Evolutionary conservation across 2,329 filamentous ascomycete genomes (phyloP).

Genomic region (Canariomyces notabilis): DNA sequence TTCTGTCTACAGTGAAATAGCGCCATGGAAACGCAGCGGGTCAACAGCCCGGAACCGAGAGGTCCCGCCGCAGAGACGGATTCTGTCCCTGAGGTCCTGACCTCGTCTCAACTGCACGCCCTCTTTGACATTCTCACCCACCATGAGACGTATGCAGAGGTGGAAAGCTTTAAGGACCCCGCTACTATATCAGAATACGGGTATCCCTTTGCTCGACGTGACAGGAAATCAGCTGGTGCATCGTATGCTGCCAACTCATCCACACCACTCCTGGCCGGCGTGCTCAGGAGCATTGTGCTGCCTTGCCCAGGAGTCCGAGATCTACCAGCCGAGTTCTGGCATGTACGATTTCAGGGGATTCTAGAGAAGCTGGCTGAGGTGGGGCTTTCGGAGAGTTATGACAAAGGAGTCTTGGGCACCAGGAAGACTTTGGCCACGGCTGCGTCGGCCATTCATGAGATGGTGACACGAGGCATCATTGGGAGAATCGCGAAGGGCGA

Average conservation of each 20-base stretch:
- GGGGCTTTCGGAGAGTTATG: constrained; percentile 74
- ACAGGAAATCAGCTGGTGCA: constrained; percentile 12
- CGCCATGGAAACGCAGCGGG: not conserved
- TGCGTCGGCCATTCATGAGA: constrained; percentile 64
- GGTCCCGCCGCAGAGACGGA: not conserved
- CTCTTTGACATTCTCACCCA: constrained; percentile 58
- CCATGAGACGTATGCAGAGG: constrained; percentile 60
- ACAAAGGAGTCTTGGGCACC: constrained; percentile 69
- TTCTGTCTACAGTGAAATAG: no score
- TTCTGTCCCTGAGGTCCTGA: constrained; percentile 22
- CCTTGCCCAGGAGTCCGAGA: constrained; percentile 61
- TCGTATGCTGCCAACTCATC: constrained; percentile 37
- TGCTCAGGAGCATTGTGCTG: constrained; percentile 61
- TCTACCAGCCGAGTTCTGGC: constrained; percentile 62
- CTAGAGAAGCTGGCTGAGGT: constrained; percentile 59
- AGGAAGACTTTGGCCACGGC: constrained; percentile 72
- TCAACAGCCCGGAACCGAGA: not conserved
- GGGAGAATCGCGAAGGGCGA: constrained; percentile 48
- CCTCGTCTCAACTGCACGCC: constrained; percentile 42
- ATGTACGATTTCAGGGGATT: constrained; percentile 53
- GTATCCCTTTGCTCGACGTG: constrained; percentile 52
- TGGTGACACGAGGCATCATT: constrained; percentile 60
- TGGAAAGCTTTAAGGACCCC: constrained; percentile 64
- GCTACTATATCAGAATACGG: constrained; percentile 63
- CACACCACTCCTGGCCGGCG: constrained; percentile 62